Conservation (phyloP, 1,284 basidiomycete genomes). For the Ceratobasidium papillatum region DNA sequence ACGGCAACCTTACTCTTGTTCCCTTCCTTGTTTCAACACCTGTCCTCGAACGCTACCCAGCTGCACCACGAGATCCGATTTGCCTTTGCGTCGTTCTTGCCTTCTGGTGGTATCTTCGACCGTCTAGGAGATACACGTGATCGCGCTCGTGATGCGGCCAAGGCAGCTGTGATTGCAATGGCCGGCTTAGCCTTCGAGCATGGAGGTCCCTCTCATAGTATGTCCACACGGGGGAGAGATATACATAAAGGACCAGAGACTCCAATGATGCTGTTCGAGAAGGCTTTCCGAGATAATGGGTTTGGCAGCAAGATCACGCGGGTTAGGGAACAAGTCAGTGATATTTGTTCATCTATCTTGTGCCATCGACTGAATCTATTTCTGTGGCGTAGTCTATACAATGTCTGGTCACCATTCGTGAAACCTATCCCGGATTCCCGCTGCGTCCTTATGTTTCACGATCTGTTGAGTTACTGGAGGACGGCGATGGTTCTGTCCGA, state of each 20-base stretch:
- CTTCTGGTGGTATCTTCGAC: conserved; percentile 79
- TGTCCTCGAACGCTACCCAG: conserved; percentile 59
- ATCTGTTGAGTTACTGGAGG: conserved; percentile 87
- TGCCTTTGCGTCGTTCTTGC: conserved; percentile 71
- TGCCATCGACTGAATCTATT: conserved; percentile 38
- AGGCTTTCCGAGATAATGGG: conserved; percentile 75
- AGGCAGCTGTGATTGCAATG: conserved; percentile 74
- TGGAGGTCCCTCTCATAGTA: conserved; percentile 51
- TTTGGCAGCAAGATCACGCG: conserved; percentile 80
- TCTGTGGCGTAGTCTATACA: conserved; percentile 39
- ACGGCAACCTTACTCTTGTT: conserved; percentile 73
- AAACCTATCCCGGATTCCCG: conserved; percentile 74
- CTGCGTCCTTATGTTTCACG: conserved; percentile 82
- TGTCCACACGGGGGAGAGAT: conserved; percentile 61
- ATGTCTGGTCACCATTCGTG: conserved; percentile 66
- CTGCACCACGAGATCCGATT: conserved; percentile 65
- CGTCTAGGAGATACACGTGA: conserved; percentile 82
- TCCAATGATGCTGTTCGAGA: conserved; percentile 78
- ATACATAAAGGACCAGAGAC: conserved; percentile 76
- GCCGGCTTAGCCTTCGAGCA: conserved; percentile 74
- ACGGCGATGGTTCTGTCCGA: conserved; percentile 89
- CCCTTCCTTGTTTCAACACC: conserved; percentile 67
- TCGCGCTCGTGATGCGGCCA: conserved; percentile 74
- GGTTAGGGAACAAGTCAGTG: conserved; percentile 79
- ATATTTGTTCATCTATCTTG: conserved; percentile 20